Percentiles rank a stretch among this genome's conserved stretches.
phyloP scores from a whole-genome alignment of 2,329 filamentous ascomycete genomes.

The Periconia sp. region DNA sequence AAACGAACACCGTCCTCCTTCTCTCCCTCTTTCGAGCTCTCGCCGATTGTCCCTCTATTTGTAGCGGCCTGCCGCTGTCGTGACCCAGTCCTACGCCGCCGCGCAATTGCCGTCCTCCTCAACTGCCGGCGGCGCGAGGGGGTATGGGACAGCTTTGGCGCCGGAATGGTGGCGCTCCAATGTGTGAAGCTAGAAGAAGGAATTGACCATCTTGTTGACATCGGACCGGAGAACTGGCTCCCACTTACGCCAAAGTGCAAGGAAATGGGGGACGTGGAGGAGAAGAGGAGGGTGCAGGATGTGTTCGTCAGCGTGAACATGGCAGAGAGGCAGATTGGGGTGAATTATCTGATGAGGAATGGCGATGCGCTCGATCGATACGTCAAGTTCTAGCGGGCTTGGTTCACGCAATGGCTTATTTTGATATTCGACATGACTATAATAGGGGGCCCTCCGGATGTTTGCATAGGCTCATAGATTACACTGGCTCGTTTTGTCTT shows the following conservation, averaged over 20 bases:
- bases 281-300: constrained; percentile 24
- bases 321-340: constrained; percentile 22
- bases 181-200: constrained; percentile 32
- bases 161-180: constrained; percentile 28
- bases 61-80: constrained; percentile 31
- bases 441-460: too few species aligned
- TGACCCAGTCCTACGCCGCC: constrained; percentile 31
- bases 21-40: constrained; percentile 36
- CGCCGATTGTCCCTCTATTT: constrained; percentile 34
- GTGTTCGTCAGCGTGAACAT: constrained; percentile 30
- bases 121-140: constrained; percentile 32
- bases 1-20: constrained; percentile 15
- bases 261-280: constrained; percentile 12
- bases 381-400: constrained; percentile 30
- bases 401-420: too few species aligned
- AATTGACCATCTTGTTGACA: constrained; percentile 15
- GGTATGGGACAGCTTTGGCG: constrained; percentile 33
- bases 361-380: constrained; percentile 25
- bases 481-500: too few species aligned
- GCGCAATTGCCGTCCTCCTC: constrained; percentile 30
- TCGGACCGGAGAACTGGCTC: constrained; percentile 26
- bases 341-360: constrained; percentile 26
- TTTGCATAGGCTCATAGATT: too few species aligned
- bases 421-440: too few species aligned
- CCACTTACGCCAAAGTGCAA: constrained; percentile 16